These are phyloP conservation scores for Achlya hypogyna DNA, from an alignment of 352 stramenopile genomes.

Conservation along the genomic window DNA sequence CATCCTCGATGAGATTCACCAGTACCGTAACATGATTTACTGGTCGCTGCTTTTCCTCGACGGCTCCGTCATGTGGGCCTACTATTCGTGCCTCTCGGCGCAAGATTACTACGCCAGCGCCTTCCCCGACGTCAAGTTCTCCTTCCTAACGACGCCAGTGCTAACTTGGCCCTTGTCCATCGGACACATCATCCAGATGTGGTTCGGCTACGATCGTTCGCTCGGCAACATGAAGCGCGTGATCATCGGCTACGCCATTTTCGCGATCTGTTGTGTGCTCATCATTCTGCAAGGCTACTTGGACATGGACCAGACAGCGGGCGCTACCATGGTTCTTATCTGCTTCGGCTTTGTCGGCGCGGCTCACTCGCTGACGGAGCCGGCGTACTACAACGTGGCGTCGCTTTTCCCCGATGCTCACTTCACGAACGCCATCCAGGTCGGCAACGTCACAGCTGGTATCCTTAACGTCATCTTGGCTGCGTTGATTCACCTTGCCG, in stretches of 20 bases:
- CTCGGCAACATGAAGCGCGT: constrained; percentile 34
- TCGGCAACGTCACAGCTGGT: constrained; percentile 41
- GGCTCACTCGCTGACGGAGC: constrained; percentile 46
- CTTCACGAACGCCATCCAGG: constrained; percentile 55
- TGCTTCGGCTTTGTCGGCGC: constrained; percentile 42
- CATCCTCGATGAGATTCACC: constrained; percentile 45
- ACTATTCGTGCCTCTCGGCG: constrained; percentile 60
- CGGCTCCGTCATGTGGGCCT: constrained; percentile 54
- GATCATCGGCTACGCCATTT: constrained; percentile 39
- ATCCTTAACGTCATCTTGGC: constrained; percentile 47
- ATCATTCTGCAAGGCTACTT: constrained; percentile 36
- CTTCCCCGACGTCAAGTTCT: constrained; percentile 51
- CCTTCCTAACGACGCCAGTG: constrained; percentile 49
- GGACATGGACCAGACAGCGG: constrained; percentile 57
- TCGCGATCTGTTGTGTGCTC: constrained; percentile 12
- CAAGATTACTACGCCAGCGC: constrained; percentile 47
- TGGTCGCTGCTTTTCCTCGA: constrained; percentile 61
- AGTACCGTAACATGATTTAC: constrained; percentile 45
- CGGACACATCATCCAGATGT: constrained; percentile 43
- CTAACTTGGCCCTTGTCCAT: constrained; percentile 51
- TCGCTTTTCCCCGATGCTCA: constrained; percentile 51
- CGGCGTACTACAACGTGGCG: constrained; percentile 50
- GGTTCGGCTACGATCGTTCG: constrained; percentile 45
- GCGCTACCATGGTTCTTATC: constrained; percentile 39
- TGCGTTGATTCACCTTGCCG: constrained; percentile 38